Conservation (phyloP, 2,329 filamentous ascomycete species). For the Emericellopsis atlantica region DNA sequence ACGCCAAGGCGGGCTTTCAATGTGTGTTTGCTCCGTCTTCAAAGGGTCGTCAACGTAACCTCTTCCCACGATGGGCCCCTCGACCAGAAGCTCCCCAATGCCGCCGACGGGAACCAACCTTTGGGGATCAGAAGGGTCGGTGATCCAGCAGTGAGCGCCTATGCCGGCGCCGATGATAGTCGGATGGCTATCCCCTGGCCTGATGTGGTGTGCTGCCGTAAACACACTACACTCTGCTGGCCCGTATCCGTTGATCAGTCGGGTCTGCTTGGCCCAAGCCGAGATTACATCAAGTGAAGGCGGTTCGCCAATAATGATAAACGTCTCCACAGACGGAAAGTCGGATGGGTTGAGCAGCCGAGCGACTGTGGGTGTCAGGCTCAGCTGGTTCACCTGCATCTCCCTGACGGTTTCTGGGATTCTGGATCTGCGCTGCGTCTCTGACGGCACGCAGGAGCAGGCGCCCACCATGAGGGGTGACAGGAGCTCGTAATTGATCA, state of each 20-base stretch:
- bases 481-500: slow-evolving; percentile 1
- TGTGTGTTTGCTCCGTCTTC: slow-evolving; percentile 6
- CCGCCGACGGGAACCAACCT: slow-evolving; percentile 11
- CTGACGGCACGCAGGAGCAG: slow-evolving; percentile 24
- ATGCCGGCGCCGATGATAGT: neutral
- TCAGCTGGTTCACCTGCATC: neutral
- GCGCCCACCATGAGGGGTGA: slow-evolving; percentile 14
- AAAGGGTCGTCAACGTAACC: slow-evolving; percentile 10
- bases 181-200: neutral
- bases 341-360: neutral
- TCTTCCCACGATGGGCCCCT: slow-evolving; percentile 11
- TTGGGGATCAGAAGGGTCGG: slow-evolving; percentile 13
- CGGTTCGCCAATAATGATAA: slow-evolving; percentile 6
- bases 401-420: neutral
- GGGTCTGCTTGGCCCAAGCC: slow-evolving; percentile 6
- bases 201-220: neutral
- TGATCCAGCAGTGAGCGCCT: slow-evolving; percentile 13
- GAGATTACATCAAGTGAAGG: slow-evolving; percentile 4
- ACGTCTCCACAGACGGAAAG: neutral
- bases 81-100: slow-evolving; percentile 13
- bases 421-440: slow-evolving; percentile 7
- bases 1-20: slow-evolving; percentile 1
- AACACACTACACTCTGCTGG: slow-evolving; percentile 6
- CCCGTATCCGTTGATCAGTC: slow-evolving; percentile 7
- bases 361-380: slow-evolving; percentile 1